Base-by-base conservation (phyloP, 768 basidiomycete genomes). In the Postia placenta region DNA sequence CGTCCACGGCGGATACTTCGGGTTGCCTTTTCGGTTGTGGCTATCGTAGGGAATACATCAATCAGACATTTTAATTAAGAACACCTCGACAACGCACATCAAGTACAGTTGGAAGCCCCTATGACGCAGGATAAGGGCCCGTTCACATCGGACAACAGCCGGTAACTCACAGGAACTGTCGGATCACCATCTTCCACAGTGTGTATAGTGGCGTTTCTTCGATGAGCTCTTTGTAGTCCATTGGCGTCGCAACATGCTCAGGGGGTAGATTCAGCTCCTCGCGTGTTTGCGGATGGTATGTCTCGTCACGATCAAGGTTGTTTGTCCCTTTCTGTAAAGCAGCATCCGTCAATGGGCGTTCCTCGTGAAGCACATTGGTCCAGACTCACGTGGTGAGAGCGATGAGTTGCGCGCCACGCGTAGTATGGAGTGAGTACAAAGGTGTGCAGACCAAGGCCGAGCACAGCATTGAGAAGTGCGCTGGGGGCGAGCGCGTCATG, bases 401-500 rank as follows among this genome's bases (percentile, higher is more conserved):
- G 59, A 26, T 62, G 61, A 11, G 57, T 59, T n/a, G 56, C 24
- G 6, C 57, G 39, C 61, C 61, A 62, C 2, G 59, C 52, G 27
- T 52, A 57, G 42, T 59, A 61, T 1, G 60, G 60, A 0, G 57
- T 58, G 22, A 60, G 37, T 22, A 62, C 42, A 36, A 70, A 73
- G 1, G 71, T 70, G 56, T 76, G 75, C 12, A 74, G 65, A 5
- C 60, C 45, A 42, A 77, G 57, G 5, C 75, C 76, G 19, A 74
- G 48, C 6, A 64, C 50, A 23, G 63, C 52, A 56, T 74, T 76
- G n/a, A 73, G 56, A 48, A 57, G 56, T 3, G 58, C 49, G 46
- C 64, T 60, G 2, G 72, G 61, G 5, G 75, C 78, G 17, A 78
- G 64, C 5, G 74, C 71, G 41, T 71, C 70, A 49, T 79, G 78